Evolutionary conservation across 768 basidiomycete genomes (phyloP), one percentile per base, ranked within the genome.

Genomic region (Pleurotus pulmonarius): DNA sequence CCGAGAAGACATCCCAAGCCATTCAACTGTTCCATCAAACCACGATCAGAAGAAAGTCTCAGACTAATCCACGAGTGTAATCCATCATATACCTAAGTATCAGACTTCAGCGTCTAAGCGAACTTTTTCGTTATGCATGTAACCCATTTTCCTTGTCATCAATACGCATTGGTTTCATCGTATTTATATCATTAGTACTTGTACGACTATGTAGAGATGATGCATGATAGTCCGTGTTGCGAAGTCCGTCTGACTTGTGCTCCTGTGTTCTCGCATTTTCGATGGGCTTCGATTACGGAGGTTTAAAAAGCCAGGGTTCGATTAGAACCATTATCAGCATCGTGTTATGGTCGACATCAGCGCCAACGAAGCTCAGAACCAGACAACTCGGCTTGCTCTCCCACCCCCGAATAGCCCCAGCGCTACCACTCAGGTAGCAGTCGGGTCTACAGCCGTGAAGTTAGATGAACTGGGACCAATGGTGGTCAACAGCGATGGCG

Each of bases 401-500:
- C 56, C 60, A 4, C 57, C 18, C 12, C 52, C 57, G n/a, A 41
- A 46, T 20, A 49, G 56, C 25, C 56, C 40, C 9, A n/a, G 29
- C 7, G 41, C 49, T 26, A 40, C 37, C 6, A 49, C 58, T n/a
- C 53, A 53, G 25, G 46, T 61, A 13, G 46, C 59, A 12, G 53
- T 61, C 18, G 65, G 60, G 8, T 59, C 65, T 34, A 63, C 64
- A 6, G 58, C 73, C 2, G 68, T 85, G 49, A 82, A 76, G 65
- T 67, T 87, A 5, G 84, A 87, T 58, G 74, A 72, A 16, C 73
- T 88, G 11, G 86, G 85, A 1, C 86, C 86, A 1, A 77, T 88
- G 74, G 83, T 88, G 44, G 83, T 87, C 40, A 87, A 87, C 64
- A 79, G 71, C 41, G 80, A 88, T 70, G 86, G 85, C 52, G 84